Percentiles rank a stretch among this genome's conserved stretches.
phyloP scores from a whole-genome alignment of 2,329 filamentous ascomycete genomes.

The Hymenoscyphus fraxineus region DNA sequence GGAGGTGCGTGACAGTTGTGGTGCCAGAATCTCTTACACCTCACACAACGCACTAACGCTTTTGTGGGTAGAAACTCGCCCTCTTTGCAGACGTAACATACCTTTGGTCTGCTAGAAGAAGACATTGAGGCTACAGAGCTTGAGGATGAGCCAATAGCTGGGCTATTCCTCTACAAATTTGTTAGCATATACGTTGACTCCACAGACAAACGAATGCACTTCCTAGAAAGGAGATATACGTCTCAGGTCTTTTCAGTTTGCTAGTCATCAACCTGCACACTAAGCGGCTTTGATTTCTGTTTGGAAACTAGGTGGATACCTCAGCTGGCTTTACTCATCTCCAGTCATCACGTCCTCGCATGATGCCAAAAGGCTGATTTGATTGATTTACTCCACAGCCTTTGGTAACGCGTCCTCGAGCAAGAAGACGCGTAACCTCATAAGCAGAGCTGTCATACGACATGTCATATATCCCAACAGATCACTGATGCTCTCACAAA shows the following conservation, averaged over 20 bases:
- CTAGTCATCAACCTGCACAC: constrained; percentile 39
- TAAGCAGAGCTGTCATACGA: constrained; percentile 40
- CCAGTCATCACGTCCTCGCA: constrained; percentile 9
- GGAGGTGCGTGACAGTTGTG: constrained; percentile 20
- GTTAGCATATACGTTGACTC: neutral
- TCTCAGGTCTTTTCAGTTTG: constrained; percentile 79
- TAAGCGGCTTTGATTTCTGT: constrained; percentile 32
- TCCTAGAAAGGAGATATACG: constrained; percentile 21
- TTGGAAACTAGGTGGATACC: constrained; percentile 13
- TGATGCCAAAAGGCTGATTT: constrained; percentile 1
- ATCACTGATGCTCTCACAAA: constrained; percentile 29
- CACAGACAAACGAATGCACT: neutral
- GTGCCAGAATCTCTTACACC: constrained; percentile 24
- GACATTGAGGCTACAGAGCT: constrained; percentile 27
- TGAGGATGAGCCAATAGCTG: constrained; percentile 9
- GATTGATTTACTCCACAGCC: constrained; percentile 50
- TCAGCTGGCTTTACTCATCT: constrained; percentile 19
- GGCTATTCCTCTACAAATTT: constrained; percentile 14
- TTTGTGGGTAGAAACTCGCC: constrained; percentile 13
- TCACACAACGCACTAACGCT: constrained; percentile 20
- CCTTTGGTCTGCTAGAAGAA: constrained; percentile 16
- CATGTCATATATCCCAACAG: constrained; percentile 31
- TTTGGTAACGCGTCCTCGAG: constrained; percentile 53
- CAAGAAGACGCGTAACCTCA: constrained; percentile 49
- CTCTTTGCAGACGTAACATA: constrained; percentile 25